Percentiles rank a stretch among this genome's conserved stretches.
Conservation (phyloP, 2,329 filamentous ascomycete genomes). For the Penicillium sp. region DNA sequence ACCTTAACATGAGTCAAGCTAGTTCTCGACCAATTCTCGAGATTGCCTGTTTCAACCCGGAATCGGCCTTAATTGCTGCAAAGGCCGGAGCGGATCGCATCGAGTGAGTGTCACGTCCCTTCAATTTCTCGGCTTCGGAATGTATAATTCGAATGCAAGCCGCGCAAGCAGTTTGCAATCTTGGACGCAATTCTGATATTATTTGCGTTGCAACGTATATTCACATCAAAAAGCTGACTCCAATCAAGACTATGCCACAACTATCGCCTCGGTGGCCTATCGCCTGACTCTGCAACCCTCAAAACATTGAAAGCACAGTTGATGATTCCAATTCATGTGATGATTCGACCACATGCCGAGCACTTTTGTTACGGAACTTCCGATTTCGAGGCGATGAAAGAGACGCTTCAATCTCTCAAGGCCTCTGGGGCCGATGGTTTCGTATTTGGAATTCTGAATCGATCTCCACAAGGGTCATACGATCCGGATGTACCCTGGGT, state of each 20-base stretch:
- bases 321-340: conserved; percentile 48
- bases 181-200: too few species aligned
- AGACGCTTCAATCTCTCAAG: conserved; percentile 38
- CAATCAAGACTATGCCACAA: conserved; percentile 26
- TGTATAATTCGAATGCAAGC: neutral
- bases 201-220: neutral
- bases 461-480: conserved; percentile 10
- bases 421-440: conserved; percentile 44
- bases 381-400: conserved; percentile 47
- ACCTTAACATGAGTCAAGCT: neutral
- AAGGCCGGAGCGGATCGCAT: conserved; percentile 48
- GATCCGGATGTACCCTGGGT: conserved; percentile 23
- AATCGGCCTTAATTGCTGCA: conserved; percentile 45
- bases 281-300: conserved; percentile 20
- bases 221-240: conserved; percentile 41
- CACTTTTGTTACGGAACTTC: conserved; percentile 44
- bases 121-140: neutral
- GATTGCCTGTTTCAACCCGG: conserved; percentile 48
- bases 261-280: conserved; percentile 19
- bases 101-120: conserved; percentile 45
- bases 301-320: conserved; percentile 25
- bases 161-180: neutral
- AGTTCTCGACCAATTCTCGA: conserved; percentile 29
- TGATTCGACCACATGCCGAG: conserved; percentile 52
- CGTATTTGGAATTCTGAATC: conserved; percentile 50